phyloP scores from a whole-genome alignment of 2,329 filamentous ascomycete species.

The Botrytis pseudocinerea region DNA sequence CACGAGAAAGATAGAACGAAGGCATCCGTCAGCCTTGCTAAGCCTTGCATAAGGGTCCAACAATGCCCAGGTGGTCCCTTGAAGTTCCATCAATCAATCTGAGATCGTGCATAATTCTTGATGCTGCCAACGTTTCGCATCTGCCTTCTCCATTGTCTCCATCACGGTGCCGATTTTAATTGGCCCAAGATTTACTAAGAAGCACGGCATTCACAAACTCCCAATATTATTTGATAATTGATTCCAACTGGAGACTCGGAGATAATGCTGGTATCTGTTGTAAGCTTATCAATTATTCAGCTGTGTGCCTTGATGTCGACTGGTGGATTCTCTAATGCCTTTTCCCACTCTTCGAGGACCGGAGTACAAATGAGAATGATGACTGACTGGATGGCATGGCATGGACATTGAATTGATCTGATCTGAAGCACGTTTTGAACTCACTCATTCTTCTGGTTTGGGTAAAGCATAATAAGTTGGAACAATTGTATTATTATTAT shows the following conservation, averaged over 20 bases:
- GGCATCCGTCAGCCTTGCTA: conserved; percentile 12
- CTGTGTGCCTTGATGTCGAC: background rate
- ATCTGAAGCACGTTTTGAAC: background rate
- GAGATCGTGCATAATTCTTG: background rate
- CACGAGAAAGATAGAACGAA: background rate
- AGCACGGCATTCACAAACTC: background rate
- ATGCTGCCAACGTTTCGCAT: background rate
- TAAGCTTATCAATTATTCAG: conserved; percentile 7
- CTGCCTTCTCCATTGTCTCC: background rate
- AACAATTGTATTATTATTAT: background rate
- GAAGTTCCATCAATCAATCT: background rate
- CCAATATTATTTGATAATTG: background rate
- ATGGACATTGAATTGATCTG: background rate
- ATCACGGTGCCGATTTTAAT: background rate
- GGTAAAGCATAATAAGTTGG: no score
- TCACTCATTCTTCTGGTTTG: background rate
- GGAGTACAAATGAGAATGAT: background rate
- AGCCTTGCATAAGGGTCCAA: conserved; percentile 11
- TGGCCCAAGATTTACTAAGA: background rate
- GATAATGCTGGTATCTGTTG: background rate
- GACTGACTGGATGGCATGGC: no score
- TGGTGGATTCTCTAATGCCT: background rate
- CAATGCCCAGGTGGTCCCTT: background rate
- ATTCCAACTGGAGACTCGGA: background rate
- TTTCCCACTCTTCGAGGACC: background rate